Evolutionary conservation across 768 basidiomycete species (phyloP), one percentile per base, ranked within the genome.

Genomic region (Clathrus columnatus): DNA sequence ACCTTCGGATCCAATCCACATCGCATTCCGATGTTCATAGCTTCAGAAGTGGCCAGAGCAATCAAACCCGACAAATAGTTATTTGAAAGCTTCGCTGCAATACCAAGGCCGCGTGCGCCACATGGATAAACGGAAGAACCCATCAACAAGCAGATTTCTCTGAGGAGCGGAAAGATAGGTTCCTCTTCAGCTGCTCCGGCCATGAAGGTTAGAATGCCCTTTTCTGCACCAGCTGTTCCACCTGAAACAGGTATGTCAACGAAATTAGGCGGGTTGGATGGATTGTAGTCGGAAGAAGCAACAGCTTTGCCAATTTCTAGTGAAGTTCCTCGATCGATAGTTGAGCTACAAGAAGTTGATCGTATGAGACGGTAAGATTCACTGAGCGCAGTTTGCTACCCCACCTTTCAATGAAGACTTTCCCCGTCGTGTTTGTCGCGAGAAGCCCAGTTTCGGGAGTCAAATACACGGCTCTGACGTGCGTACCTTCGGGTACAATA

Each of bases 401-500:
- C n/a, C n/a, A 49, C 49, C 56, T 51, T 20, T 45, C 51, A 24
- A 55, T 26, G 29, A 55, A 55, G 20, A 55, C 29, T 44, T 55
- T 55, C 16, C 54, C 54, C 23, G 54, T 27, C 20, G 54, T 46
- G 20, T 45, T 47, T 46, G 50, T 32, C 20, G 57, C 50, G 26
- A 57, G 51, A 6, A 57, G 50, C n/a, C 57, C 57, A 5, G 44
- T 57, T 14, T 45, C 57, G 6, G 57, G 50, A 14, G 50, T 47
- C 43, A 57, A 46, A 24, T 52, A 57, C 8, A 57, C 57, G 21
- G 57, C 57, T 24, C 73, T 30, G 68, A 75, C 58, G 65, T 83
- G 16, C 69, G 69, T 18, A 67, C 72, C 7, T 56, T 72, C 73
- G 73, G 58, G 58, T 65, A 61, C 24, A 70, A 77, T 60, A 66